Percentiles rank a stretch among this genome's conserved stretches.
Conservation (phyloP, 2,329 filamentous ascomycete genomes). For the Trichoderma afroharzianum region DNA sequence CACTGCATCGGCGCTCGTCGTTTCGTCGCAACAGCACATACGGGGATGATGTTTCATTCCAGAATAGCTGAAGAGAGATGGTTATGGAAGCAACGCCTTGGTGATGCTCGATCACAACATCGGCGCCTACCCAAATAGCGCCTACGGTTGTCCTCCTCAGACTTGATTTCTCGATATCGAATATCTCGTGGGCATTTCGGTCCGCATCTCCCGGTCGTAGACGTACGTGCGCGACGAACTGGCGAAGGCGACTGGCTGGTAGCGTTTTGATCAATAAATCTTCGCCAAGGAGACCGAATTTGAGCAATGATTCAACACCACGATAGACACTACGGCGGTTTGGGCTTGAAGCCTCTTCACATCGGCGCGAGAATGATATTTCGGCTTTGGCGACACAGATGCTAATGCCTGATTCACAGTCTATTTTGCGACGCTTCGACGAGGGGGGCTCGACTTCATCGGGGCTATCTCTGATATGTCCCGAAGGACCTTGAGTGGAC, state of each 20-base stretch:
- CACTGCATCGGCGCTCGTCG: slow-evolving; percentile 32
- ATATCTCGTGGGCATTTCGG: slow-evolving; percentile 21
- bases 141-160: slow-evolving; percentile 25
- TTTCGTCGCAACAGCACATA: slow-evolving; percentile 29
- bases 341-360: slow-evolving; percentile 16
- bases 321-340: slow-evolving; percentile 10
- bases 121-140: slow-evolving; percentile 35
- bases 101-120: slow-evolving; percentile 30
- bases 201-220: slow-evolving; percentile 25
- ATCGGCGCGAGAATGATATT: slow-evolving; percentile 28
- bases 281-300: slow-evolving; percentile 18
- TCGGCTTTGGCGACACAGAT: slow-evolving; percentile 28
- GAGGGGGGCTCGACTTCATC: slow-evolving; percentile 16
- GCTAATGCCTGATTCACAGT: background rate
- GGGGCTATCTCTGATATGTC: background rate
- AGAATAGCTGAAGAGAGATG: slow-evolving; percentile 38
- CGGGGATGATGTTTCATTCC: slow-evolving; percentile 39
- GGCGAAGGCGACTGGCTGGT: slow-evolving; percentile 10
- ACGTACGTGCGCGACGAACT: slow-evolving; percentile 20
- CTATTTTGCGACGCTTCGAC: slow-evolving; percentile 32
- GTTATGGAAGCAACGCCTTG: slow-evolving; percentile 27
- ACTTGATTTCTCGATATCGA: slow-evolving; percentile 18
- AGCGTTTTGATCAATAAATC: slow-evolving; percentile 23
- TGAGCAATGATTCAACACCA: slow-evolving; percentile 24
- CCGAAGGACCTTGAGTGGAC: background rate